Base-by-base conservation (phyloP, 768 basidiomycete species). In the Lentinus tigrinus region DNA sequence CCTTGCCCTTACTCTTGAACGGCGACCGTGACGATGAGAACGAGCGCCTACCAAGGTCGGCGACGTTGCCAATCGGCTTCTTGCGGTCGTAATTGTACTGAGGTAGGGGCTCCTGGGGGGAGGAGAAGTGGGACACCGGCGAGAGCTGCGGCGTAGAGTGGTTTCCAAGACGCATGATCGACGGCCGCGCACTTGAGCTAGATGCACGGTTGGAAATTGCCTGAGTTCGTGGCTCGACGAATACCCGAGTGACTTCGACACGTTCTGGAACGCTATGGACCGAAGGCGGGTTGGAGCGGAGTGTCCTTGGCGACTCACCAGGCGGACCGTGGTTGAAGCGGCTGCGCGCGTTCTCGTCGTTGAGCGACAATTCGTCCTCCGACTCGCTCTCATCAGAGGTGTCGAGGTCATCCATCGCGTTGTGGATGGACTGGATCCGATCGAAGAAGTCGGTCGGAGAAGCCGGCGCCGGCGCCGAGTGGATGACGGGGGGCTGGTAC, bases 391-490 rank as follows among this genome's bases (percentile, higher is more conserved):
- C 79, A 24, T 78, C 78, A 49, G 83, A 83, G 23, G 85, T 83
- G 27, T 84, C 88, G 52, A 88, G 73, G 61, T 87, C 89, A 63
- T 89, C 86, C 83, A 91, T 84, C 24, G 82, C 87, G 69, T 87
- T 87, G 43, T 88, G 84, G 16, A 61, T 61, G 7, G 79, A 74
- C 63, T 90, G 86, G 44, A 91, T 85, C 59, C 74, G 81, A 72
- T 91, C 88, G 69, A 91, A 91, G 77, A 91, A 91, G 28, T 83
- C 83, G 24, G 84, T 81, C 0, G 87, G 83, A 14, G 88, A 85
- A 6, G 84, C 77, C 2, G 86, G 84, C 14, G 79, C 81, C 14
- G 88, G 87, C 34, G 83, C 85, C 42, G 85, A 83, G 56, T 82
- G 82, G 17, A 87, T 75, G 13, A 76, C 73, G 34, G 78, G 74